Base-by-base conservation (phyloP, 768 basidiomycete genomes). In the Fibroporia radiculosa region DNA sequence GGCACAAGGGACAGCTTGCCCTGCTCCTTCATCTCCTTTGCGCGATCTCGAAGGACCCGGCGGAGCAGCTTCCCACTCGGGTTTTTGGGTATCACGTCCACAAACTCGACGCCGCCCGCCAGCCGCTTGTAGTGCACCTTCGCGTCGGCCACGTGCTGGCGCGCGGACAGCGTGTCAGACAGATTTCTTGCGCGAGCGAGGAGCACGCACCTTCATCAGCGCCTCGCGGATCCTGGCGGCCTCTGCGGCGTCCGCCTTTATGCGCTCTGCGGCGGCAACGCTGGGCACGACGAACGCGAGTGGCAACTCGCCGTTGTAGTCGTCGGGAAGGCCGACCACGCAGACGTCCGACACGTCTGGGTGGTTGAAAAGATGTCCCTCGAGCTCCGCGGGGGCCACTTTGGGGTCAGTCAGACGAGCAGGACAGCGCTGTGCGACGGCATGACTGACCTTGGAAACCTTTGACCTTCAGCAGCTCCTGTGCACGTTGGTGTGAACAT, bases 221-320 rank as follows among this genome's bases (percentile, higher is more conserved):
- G 57, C 62, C 14, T 49, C 57, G 57, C 75, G 76, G 16, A 78
- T 58, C 36, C 61, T 56, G 2, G 66, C 60, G 0, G 54, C 66
- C 22, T 63, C 72, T 10, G 46, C 49, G 3, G 62, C 51, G 26
- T 67, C 57, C 25, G 44, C 45, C 26, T 65, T 62, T 14, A 62
- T 51, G 35, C 70, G 65, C 28, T 59, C 57, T 8, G 66, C 65
- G 3, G 68, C 63, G 12, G 66, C 65, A 3, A 59, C 53, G 36
- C 64, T 63, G 14, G 78, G 69, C 3, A 81, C 81, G 19, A 88
- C 65, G 57, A 75, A 88, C 6, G 86, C 85, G 42, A 84, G 55
- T 0, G 87, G 85, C 10, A 84, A 52, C 57, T 90, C 85, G 14
- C 86, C 84, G 46, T 73, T 82, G 57, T 82, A 86, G 19, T 87